Conservation (phyloP, 208 protist species). For the Phytomonas sp. region DNA sequence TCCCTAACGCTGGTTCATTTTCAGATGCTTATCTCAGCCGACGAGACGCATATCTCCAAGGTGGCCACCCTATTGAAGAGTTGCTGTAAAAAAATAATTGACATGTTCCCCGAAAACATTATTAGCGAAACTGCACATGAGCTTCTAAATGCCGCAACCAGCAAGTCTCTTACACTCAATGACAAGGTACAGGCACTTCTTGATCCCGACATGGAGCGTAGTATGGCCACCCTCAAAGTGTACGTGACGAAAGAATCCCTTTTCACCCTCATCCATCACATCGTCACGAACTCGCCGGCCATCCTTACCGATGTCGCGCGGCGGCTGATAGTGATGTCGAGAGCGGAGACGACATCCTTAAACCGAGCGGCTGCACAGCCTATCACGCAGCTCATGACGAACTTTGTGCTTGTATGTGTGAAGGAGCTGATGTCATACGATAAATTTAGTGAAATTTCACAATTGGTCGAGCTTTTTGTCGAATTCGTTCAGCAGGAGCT, state of each 20-base stretch:
- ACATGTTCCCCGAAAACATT: conserved; percentile 43
- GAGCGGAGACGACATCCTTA: conserved; percentile 18
- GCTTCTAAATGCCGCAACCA: conserved; percentile 35
- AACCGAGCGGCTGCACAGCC: conserved; percentile 12
- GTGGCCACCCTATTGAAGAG: conserved; percentile 48
- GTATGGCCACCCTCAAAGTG: conserved; percentile 13
- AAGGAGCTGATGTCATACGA: conserved; percentile 18
- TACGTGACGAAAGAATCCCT: conserved; percentile 38
- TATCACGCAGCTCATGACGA: conserved; percentile 52
- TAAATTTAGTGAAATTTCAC: conserved; percentile 11
- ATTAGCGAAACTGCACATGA: conserved; percentile 33
- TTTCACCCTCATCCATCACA: conserved; percentile 34
- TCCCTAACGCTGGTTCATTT: conserved; percentile 58
- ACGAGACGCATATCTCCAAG: conserved; percentile 38
- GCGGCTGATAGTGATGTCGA: conserved; percentile 22
- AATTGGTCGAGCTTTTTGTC: conserved; percentile 43
- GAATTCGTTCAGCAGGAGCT: conserved; percentile 21
- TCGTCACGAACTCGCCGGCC: conserved; percentile 20
- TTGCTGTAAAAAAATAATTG: conserved; percentile 43
- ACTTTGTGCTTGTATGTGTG: conserved; percentile 58
- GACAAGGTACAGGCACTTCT: conserved; percentile 59
- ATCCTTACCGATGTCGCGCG: conserved; percentile 19
- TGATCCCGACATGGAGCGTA: conserved; percentile 30
- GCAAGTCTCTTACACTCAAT: conserved; percentile 39
- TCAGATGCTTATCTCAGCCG: conserved; percentile 31